Evolutionary conservation across 108 stramenopile genomes (phyloP), one percentile per base, ranked within the genome.

Genomic region (Cyclotella sp.): DNA sequence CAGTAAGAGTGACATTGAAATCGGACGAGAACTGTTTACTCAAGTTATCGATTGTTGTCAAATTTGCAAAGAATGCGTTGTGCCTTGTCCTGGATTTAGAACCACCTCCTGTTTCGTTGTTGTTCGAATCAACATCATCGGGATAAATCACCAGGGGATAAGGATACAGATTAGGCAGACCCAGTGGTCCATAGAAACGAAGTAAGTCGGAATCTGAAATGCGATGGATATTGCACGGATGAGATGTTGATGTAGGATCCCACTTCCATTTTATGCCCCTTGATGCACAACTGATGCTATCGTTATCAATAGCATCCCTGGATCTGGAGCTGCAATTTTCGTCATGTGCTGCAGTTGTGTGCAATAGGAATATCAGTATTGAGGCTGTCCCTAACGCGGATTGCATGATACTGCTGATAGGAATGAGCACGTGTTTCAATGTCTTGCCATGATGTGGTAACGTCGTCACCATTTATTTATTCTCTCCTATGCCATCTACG

Each of bases 1-100:
- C 85, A 12, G 91, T 90, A 11, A 92, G 72, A 11, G 94, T 95
- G n/a, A 95, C 88, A 41, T 78, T 83, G 54, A 95, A 95, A 60
- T 84, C 75, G 3, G 67, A 39, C 12, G 85, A 75, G 67, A 95
- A 90, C 51, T 75, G 70, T 21, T 67, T 34, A 22, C 83, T 69
- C 34, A 95, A 81, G 28, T 68, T 69, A 14, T 91, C 84, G 4
- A 64, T 29, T 18, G 54, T 53, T 4, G 93, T 91, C 46, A 81
- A 63, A 24, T 85, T 58, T 59, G 74, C 77, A 69, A 94, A 89
- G 19, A 66, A 16, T 14, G 64, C 28, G 71, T 91, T 90, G 1
- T 22, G 49, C 4, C 22, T 65, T 5, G 64, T 19, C 29, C 82
- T 71, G 62, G 22, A 52, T 14, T 52, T 44, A 16, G 67, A 21